These are phyloP conservation scores for Isatis lusitanica DNA, from an alignment of 441 rosid genomes.

Conservation along the genomic window DNA sequence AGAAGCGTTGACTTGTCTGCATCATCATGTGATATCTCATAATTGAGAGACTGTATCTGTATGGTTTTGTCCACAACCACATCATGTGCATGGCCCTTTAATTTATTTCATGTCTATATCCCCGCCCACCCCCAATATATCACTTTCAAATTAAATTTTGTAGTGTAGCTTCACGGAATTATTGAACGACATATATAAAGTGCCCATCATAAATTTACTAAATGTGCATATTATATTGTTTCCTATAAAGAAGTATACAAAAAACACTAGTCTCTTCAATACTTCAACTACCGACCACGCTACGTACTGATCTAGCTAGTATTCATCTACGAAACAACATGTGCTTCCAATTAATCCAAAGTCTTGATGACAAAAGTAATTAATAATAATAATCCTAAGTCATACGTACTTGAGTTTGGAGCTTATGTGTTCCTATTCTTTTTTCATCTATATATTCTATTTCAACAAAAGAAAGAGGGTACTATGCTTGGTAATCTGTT, in stretches of 20 bases:
- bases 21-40: constrained; percentile 29
- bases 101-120: constrained; percentile 11
- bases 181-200: neutral
- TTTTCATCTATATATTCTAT: neutral
- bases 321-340: constrained; percentile 18
- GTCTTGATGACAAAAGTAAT: neutral
- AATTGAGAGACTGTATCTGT: constrained; percentile 7
- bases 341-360: constrained; percentile 11
- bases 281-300: constrained; percentile 27
- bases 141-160: neutral
- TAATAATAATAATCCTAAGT: neutral
- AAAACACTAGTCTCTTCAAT: constrained; percentile 29
- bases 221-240: neutral
- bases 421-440: neutral
- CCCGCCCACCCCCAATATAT: too few species aligned
- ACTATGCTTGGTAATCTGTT: neutral
- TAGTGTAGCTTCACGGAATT: neutral
- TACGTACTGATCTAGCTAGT: neutral
- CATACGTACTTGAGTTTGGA: neutral
- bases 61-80: constrained; percentile 16
- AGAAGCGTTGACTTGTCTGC: constrained; percentile 25
- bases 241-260: neutral
- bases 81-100: constrained; percentile 26
- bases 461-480: neutral
- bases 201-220: constrained; percentile 9